These are phyloP conservation scores for Dendrobium catenatum DNA, from an alignment of 106 monocot genomes.

Conservation along the genomic window DNA sequence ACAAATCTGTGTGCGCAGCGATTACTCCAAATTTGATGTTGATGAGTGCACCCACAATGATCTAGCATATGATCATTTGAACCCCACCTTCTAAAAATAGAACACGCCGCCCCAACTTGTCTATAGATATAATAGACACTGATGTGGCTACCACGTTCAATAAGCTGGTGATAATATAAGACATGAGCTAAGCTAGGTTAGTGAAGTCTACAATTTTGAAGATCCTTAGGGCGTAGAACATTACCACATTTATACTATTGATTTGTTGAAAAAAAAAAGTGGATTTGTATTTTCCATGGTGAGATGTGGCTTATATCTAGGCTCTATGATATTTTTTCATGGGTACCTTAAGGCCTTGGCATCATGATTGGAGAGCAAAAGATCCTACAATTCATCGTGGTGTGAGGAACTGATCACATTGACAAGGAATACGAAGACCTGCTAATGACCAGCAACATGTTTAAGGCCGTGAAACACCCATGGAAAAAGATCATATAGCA, in stretches of 20 bases:
- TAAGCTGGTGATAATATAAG: constrained; percentile 39
- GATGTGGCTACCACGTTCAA: constrained; percentile 34
- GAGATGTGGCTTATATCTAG: constrained; percentile 34
- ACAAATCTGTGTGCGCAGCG: not conserved
- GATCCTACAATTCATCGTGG: constrained; percentile 13
- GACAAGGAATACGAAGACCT: not conserved
- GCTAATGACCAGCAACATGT: not conserved
- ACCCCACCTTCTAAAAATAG: constrained; percentile 15
- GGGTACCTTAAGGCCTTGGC: constrained; percentile 18
- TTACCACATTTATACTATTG: constrained; percentile 56
- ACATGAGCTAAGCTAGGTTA: constrained; percentile 36
- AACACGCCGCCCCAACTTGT: constrained; percentile 11
- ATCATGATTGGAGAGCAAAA: constrained; percentile 9
- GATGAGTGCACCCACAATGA: constrained; percentile 13
- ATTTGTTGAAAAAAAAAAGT: constrained; percentile 43
- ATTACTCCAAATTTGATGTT: constrained; percentile 9
- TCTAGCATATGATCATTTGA: constrained; percentile 20
- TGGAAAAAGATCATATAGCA: not conserved
- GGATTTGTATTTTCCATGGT: constrained; percentile 33
- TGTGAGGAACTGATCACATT: not conserved
- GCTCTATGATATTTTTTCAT: constrained; percentile 32
- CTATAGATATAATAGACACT: constrained; percentile 25
- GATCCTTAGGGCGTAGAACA: constrained; percentile 56
- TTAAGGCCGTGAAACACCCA: not conserved
- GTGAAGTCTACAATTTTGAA: constrained; percentile 59